phyloP scores from a whole-genome alignment of 129 eudicot species.

The Artemisia tridentata region DNA sequence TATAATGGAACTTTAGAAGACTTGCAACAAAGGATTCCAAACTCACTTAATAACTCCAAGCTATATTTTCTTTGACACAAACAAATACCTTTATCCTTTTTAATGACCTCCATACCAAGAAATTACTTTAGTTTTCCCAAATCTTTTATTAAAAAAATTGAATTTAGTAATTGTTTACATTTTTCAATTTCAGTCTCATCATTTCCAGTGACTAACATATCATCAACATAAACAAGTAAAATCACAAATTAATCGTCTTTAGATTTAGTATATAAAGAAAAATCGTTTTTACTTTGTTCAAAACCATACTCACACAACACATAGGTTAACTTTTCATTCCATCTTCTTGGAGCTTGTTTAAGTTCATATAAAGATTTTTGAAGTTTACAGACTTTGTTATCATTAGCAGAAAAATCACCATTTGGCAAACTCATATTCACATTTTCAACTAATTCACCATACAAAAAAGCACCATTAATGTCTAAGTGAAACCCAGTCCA shows the following conservation, averaged over 20 bases:
- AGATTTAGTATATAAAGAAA: not conserved
- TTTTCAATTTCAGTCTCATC: not conserved
- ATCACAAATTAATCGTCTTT: not conserved
- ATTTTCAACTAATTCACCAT: not conserved
- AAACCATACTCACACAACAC: not conserved
- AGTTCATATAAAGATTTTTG: not conserved
- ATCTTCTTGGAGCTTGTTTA: not conserved
- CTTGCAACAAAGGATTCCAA: too few relatives aligned
- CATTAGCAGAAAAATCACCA: not conserved
- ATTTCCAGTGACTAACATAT: not conserved
- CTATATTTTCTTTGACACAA: too few relatives aligned
- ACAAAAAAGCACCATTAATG: not conserved
- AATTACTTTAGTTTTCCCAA: not conserved
- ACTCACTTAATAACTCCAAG: too few relatives aligned
- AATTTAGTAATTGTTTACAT: not conserved
- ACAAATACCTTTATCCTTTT: too few relatives aligned
- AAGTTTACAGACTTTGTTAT: not conserved
- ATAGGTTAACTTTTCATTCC: not conserved
- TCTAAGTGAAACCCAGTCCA: not conserved
- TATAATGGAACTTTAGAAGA: too few relatives aligned
- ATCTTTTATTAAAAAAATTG: not conserved
- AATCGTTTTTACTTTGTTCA: not conserved
- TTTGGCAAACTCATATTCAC: not conserved
- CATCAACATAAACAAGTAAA: not conserved
- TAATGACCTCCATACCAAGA: not conserved